phyloP scores from a whole-genome alignment of 163 green algal genomes.

The Scenedesmus sp. region DNA sequence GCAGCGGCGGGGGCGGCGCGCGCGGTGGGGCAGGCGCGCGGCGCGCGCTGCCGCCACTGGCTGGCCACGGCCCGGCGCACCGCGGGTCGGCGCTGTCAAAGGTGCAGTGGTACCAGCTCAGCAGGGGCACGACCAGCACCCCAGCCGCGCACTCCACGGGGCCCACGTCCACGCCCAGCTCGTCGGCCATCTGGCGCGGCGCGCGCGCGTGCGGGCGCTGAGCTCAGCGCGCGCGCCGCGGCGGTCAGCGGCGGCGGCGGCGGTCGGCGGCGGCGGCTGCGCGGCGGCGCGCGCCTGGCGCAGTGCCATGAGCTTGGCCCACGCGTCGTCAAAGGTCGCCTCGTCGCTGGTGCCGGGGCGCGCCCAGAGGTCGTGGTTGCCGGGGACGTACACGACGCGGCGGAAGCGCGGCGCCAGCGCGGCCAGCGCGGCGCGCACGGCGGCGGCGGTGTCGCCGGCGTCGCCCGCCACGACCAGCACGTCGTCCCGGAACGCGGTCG shows the following conservation, averaged over 20 bases:
- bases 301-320: constrained; percentile 57
- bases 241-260: background rate
- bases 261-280: background rate
- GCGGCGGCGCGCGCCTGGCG: constrained; percentile 41
- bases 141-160: constrained; percentile 46
- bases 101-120: constrained; percentile 56
- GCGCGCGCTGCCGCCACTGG: too few species aligned
- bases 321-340: constrained; percentile 45
- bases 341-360: constrained; percentile 24
- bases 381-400: constrained; percentile 65
- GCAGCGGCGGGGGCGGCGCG: background rate
- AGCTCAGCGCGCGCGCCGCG: too few species aligned
- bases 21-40: background rate
- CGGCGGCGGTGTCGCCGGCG: constrained; percentile 56
- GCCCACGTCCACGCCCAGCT: constrained; percentile 54
- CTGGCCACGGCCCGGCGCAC: background rate
- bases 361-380: constrained; percentile 74
- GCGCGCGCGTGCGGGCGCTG: too few species aligned
- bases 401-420: constrained; percentile 57
- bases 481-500: constrained; percentile 50
- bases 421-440: constrained; percentile 35
- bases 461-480: constrained; percentile 67
- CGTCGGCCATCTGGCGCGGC: constrained; percentile 38
- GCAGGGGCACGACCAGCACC: constrained; percentile 61
- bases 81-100: constrained; percentile 54